phyloP scores from a whole-genome alignment of 1,284 basidiomycete species.

The Exsudoporus floridanus region DNA sequence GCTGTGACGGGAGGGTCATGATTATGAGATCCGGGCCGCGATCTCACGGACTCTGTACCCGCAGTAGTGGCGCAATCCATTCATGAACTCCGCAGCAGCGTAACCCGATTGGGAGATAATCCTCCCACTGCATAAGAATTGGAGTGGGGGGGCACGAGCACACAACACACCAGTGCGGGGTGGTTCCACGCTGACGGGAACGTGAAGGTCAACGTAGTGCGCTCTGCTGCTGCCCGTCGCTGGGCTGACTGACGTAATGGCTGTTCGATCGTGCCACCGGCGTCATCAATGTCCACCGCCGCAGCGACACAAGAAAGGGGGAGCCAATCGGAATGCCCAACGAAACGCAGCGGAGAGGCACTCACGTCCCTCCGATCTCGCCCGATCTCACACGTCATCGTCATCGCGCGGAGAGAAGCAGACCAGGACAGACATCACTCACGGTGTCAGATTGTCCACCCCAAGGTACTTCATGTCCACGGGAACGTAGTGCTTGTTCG shows the following conservation, averaged over 20 bases:
- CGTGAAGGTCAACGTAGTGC: not conserved
- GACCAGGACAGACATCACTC: slow-evolving; percentile 23
- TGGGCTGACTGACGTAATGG: slow-evolving; percentile 25
- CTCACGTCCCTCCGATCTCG: slow-evolving; percentile 10
- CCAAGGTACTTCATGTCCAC: slow-evolving; percentile 72
- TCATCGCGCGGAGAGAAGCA: not conserved
- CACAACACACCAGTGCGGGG: not conserved
- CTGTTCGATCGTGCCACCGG: slow-evolving; percentile 23
- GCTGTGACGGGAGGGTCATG: slow-evolving; percentile 1
- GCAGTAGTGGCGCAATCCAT: slow-evolving; percentile 9
- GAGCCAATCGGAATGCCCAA: too few species aligned
- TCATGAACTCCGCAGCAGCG: slow-evolving; percentile 11
- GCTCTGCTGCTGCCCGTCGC: not conserved
- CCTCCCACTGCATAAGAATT: not conserved
- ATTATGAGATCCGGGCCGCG: slow-evolving; percentile 12
- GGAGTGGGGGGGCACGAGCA: not conserved
- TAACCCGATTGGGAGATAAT: slow-evolving; percentile 4
- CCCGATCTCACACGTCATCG: slow-evolving; percentile 26
- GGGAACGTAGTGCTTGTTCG: slow-evolving; percentile 93
- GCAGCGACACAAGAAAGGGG: slow-evolving; percentile 4
- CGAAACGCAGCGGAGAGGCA: too few species aligned
- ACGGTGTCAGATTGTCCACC: slow-evolving; percentile 54
- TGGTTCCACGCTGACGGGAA: slow-evolving; percentile 19
- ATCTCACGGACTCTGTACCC: slow-evolving; percentile 14
- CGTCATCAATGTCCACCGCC: slow-evolving; percentile 32